A percentile compares a stretch with the other conserved stretches of the same genome.
phyloP scores from a whole-genome alignment of 106 monocot species.

The Chionographis japonica region DNA sequence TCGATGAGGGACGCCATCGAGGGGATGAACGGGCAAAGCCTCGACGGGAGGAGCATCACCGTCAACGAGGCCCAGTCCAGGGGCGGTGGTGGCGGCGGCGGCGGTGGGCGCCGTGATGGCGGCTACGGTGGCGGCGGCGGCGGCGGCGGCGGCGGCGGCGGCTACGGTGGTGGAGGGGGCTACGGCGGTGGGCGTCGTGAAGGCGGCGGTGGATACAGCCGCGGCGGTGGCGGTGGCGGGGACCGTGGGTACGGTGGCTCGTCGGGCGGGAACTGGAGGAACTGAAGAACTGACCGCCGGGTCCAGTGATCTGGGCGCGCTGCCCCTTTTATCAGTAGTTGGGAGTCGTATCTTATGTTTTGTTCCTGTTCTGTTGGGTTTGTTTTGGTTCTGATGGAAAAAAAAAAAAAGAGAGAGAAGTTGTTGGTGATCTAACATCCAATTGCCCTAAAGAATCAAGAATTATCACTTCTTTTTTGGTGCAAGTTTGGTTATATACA shows the following conservation, averaged over 20 bases:
- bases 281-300: not conserved
- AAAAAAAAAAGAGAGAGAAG: too few species aligned
- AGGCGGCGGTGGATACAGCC: slow-evolving; percentile 18
- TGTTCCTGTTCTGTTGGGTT: too few species aligned
- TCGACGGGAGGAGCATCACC: slow-evolving; percentile 62
- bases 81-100: slow-evolving; percentile 45
- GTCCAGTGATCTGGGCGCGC: too few species aligned
- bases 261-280: slow-evolving; percentile 21
- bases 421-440: too few species aligned
- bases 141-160: slow-evolving; percentile 3
- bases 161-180: slow-evolving; percentile 15
- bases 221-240: slow-evolving; percentile 23
- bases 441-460: too few species aligned
- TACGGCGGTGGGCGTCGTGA: slow-evolving; percentile 14
- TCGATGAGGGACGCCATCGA: slow-evolving; percentile 65
- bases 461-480: too few species aligned
- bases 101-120: slow-evolving; percentile 9
- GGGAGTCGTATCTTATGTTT: too few species aligned
- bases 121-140: slow-evolving; percentile 11
- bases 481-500: too few species aligned
- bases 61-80: slow-evolving; percentile 70
- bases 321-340: too few species aligned
- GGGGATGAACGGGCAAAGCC: slow-evolving; percentile 59
- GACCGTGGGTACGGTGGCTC: slow-evolving; percentile 10
- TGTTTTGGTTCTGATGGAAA: too few species aligned